These are phyloP conservation scores for Ceratocystis smalleyi DNA, from an alignment of 2,329 filamentous ascomycete genomes.

Conservation along the genomic window DNA sequence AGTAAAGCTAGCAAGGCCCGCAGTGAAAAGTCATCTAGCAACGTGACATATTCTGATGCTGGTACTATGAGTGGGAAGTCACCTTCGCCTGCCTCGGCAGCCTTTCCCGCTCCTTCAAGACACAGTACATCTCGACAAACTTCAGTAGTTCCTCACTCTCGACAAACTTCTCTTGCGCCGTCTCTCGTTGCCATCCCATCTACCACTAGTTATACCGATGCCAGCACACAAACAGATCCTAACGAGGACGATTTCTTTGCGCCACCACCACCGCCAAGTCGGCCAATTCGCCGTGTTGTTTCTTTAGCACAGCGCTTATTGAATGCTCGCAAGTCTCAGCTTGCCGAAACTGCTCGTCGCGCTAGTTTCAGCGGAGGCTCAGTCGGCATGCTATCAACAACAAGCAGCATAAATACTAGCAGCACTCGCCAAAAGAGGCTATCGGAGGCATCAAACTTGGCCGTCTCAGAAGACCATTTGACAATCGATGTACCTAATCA, in stretches of 20 bases:
- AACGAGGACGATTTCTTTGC: conserved; percentile 40
- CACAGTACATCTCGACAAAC: conserved; percentile 24
- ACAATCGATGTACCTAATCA: neutral
- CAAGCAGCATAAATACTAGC: conserved; percentile 8
- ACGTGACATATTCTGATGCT: conserved; percentile 35
- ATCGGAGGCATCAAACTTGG: neutral
- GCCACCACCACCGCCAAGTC: conserved; percentile 24
- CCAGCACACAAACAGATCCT: conserved; percentile 38
- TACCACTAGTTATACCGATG: conserved; percentile 32
- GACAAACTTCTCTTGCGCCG: conserved; percentile 7
- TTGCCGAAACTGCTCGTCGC: conserved; percentile 24
- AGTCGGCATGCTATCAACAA: conserved; percentile 2
- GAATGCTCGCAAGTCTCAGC: conserved; percentile 29
- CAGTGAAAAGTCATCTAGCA: neutral
- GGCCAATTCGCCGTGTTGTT: conserved; percentile 34
- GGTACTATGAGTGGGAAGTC: conserved; percentile 40
- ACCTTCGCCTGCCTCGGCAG: conserved; percentile 32
- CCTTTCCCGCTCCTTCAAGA: conserved; percentile 22
- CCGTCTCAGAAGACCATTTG: neutral
- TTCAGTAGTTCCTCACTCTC: conserved; percentile 26
- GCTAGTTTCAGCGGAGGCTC: neutral
- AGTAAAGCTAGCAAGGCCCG: conserved; percentile 5
- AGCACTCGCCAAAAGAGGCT: conserved; percentile 3
- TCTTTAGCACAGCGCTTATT: conserved; percentile 39
- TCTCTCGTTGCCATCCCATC: neutral